Evolutionary conservation across 73 alveolate species (phyloP).

Genomic region (Stentor roeselii): DNA sequence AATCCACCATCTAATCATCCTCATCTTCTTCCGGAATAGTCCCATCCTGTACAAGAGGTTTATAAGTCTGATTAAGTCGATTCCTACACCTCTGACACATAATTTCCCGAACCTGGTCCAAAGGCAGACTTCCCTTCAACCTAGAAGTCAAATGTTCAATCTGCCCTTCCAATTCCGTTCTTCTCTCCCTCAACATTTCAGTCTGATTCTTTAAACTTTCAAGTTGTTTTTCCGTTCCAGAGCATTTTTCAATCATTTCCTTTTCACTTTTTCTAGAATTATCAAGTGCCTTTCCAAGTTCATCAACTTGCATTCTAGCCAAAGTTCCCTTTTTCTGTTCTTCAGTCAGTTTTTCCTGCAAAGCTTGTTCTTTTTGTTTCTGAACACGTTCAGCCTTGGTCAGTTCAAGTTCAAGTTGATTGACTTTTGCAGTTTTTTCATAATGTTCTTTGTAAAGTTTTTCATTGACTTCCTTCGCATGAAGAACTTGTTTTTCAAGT

Average conservation of each 20-base stretch:
- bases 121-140: conserved; percentile 19
- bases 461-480: conserved; percentile 15
- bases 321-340: background rate
- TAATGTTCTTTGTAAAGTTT: background rate
- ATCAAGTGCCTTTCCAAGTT: background rate
- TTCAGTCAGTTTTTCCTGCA: conserved; percentile 11
- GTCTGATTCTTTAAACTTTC: background rate
- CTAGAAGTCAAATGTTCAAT: background rate
- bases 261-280: conserved; percentile 3
- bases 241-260: conserved; percentile 13
- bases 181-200: conserved; percentile 9
- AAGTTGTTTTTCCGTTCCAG: background rate
- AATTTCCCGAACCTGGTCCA: background rate
- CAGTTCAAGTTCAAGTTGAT: background rate
- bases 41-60: background rate
- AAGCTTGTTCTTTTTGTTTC: conserved; percentile 25
- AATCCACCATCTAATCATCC: background rate
- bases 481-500: background rate
- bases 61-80: conserved; percentile 12
- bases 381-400: conserved; percentile 6
- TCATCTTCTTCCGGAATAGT: conserved; percentile 10
- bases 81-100: background rate
- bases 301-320: conserved; percentile 8
- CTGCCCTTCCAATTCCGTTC: background rate
- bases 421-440: conserved; percentile 11